phyloP scores from a whole-genome alignment of 2,329 filamentous ascomycete genomes.

The Scleromitrula shiraiana region DNA sequence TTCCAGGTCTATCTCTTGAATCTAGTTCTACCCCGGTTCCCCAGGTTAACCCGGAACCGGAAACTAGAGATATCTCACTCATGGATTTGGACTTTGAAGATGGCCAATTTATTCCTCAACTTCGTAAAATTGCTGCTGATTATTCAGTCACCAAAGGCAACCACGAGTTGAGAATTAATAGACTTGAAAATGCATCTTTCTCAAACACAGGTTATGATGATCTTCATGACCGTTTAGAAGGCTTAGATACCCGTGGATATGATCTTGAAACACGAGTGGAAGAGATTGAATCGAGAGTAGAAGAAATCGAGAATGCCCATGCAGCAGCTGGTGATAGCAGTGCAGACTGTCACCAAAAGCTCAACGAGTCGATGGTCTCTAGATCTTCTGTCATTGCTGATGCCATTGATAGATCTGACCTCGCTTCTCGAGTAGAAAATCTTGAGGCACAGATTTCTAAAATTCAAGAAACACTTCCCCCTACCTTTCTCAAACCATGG shows the following conservation, averaged over 20 bases:
- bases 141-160: conserved; percentile 22
- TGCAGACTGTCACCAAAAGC: conserved; percentile 15
- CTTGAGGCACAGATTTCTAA: conserved; percentile 35
- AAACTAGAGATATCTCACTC: not conserved
- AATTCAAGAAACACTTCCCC: conserved; percentile 33
- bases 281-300: conserved; percentile 53
- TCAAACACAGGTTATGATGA: conserved; percentile 59
- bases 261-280: conserved; percentile 60
- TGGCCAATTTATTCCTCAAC: conserved; percentile 17
- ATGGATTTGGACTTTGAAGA: conserved; percentile 9
- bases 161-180: conserved; percentile 58
- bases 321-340: conserved; percentile 34
- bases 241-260: conserved; percentile 56
- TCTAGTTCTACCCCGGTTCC: not conserved
- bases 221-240: conserved; percentile 59
- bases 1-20: conserved; percentile 7
- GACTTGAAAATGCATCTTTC: conserved; percentile 63
- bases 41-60: not conserved
- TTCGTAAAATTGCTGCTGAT: conserved; percentile 19
- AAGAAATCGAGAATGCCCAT: conserved; percentile 49
- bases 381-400: conserved; percentile 32
- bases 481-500: conserved; percentile 59
- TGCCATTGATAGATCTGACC: conserved; percentile 31
- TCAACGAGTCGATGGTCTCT: conserved; percentile 26
- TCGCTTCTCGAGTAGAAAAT: conserved; percentile 34